Percentiles rank a stretch among this genome's conserved stretches.
Conservation (phyloP, 305 asterid genomes). For the Fraxinus dipetala region DNA sequence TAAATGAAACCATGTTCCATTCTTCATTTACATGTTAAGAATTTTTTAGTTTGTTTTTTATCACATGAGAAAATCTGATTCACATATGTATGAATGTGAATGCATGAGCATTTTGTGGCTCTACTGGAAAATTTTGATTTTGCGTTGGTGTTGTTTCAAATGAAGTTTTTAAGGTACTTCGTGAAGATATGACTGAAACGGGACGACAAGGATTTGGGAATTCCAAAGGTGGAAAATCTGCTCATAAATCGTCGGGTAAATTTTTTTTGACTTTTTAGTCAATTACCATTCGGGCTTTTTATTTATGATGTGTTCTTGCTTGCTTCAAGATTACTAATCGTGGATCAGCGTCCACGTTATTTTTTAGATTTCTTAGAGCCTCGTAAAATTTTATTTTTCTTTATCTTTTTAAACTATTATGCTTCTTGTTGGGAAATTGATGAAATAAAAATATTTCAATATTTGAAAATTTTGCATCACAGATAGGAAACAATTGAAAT, state of each 20-base stretch:
- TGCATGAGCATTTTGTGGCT: not conserved
- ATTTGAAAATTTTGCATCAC: not conserved
- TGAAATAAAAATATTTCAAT: not conserved
- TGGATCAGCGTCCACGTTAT: not conserved
- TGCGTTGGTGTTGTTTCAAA: not conserved
- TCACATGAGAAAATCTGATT: not conserved
- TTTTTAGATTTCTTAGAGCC: not conserved
- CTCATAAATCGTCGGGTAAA: slow-evolving; percentile 22
- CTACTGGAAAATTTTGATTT: not conserved
- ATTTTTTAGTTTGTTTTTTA: not conserved
- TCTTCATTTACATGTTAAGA: not conserved
- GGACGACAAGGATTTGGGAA: slow-evolving; percentile 37
- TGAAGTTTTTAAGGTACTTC: not conserved
- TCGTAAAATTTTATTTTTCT: not conserved
- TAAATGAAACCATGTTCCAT: not conserved
- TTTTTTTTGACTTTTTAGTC: not conserved
- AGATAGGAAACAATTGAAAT: not conserved
- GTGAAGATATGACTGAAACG: slow-evolving; percentile 30
- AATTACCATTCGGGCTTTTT: not conserved
- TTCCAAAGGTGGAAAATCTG: slow-evolving; percentile 31
- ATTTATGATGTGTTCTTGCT: not conserved
- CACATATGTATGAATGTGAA: not conserved
- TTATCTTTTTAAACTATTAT: not conserved
- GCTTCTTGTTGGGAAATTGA: not conserved
- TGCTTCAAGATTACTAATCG: not conserved